Conservation (phyloP, 768 basidiomycete genomes). For the Rhodotorula taiwanensis region DNA sequence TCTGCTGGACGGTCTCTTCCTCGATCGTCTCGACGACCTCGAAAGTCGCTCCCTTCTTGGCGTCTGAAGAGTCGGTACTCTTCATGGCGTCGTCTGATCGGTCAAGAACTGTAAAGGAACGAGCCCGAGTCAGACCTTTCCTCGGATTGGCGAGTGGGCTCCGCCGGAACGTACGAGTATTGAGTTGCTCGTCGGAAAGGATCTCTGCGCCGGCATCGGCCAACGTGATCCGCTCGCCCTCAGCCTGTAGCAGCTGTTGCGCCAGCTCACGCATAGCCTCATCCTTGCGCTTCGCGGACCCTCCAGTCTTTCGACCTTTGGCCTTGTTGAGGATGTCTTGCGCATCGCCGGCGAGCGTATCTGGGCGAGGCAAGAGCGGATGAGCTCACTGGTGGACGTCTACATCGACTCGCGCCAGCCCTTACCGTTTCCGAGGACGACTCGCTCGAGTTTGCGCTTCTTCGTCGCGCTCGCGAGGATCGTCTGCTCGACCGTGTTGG, state of each 20-base stretch:
- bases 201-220: constrained; percentile 68
- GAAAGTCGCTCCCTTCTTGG: constrained; percentile 2
- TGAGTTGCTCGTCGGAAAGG: constrained; percentile 73
- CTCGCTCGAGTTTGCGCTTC: constrained; percentile 74
- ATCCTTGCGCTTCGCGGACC: neutral
- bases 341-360: constrained; percentile 31
- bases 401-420: constrained; percentile 27
- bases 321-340: constrained; percentile 21
- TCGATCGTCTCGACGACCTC: constrained; percentile 33
- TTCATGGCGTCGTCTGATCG: constrained; percentile 38
- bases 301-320: constrained; percentile 15
- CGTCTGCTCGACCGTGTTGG: constrained; percentile 82
- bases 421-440: constrained; percentile 83
- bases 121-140: neutral
- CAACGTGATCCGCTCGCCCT: constrained; percentile 83
- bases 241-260: constrained; percentile 75
- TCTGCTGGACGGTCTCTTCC: constrained; percentile 4
- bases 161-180: constrained; percentile 52
- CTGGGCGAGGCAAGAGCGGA: constrained; percentile 51
- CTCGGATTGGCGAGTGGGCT: no score
- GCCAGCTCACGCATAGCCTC: constrained; percentile 45
- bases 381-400: neutral
- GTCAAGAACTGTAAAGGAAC: constrained; percentile 19
- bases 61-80: constrained; percentile 5
- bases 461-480: constrained; percentile 60